Base-by-base conservation (phyloP, 2,329 filamentous ascomycete genomes). In the Pyrenophora seminiperda region DNA sequence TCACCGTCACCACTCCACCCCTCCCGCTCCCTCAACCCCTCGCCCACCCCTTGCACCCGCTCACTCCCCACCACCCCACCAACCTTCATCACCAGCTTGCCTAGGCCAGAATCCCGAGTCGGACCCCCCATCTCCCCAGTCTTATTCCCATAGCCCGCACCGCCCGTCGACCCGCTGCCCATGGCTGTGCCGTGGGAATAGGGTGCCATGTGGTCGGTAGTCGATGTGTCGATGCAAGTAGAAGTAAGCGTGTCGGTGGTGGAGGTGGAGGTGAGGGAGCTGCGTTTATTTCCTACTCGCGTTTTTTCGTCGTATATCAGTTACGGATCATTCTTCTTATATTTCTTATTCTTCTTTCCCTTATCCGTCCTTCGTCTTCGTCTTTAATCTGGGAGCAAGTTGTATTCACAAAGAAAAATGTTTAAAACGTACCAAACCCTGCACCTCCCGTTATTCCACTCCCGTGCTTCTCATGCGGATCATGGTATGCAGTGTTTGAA, bases 71-170 rank as follows among this genome's bases (percentile, higher is more conserved):
- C 59, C 41, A 80, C 59, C 10, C 71, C 67, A 7, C 82, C 81
- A 5, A 77, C 79, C 75, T 83, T 85, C 72, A 86, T 81, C 68
- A 85, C 73, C 18, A 85, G 48, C 71, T 82, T 84, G 38, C 83
- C 83, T 17, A 82, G 44, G 13, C 76, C 77, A 41, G 79, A 81
- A 63, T 81, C 78, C 62, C 38, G 15, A 2, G 22, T 24, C 4
- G 38, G 38, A 7, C 15, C 42, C 19, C 43, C 42, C 51, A 67
- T 67, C 5, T 52, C 47, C 20, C 62, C 68, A 13, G 71, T 71
- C 57, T 75, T 76, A 41, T 75, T 75, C 30, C 74, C 73, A 40
- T 66, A 74, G 7, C 71, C 72, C 0, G 73, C 72, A 1, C 72
- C 71, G 5, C 62, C 70, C 2, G 66, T 69, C 0, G 58, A 62